These are phyloP conservation scores for Hanseniaspora lindneri DNA, from an alignment of 805 yeast genomes.

Conservation along the genomic window DNA sequence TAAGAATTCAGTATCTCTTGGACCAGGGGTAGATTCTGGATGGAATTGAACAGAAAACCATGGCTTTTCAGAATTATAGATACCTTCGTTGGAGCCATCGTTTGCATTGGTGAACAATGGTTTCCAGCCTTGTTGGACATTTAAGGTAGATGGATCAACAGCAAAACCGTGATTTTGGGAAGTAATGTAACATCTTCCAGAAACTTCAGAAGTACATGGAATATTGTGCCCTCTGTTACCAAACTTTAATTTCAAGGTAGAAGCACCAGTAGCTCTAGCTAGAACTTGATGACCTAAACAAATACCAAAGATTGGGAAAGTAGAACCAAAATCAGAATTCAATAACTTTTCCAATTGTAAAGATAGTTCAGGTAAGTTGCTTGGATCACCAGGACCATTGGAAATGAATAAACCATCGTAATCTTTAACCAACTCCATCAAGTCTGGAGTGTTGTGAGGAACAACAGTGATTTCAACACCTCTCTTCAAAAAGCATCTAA, in stretches of 20 bases:
- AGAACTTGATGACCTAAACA: conserved; percentile 96
- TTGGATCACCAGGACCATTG: conserved; percentile 99
- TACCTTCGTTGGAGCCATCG: conserved; percentile 97
- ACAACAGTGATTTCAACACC: conserved; percentile 94
- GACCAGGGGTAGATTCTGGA: conserved; percentile 99
- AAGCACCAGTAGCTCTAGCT: conserved; percentile 92
- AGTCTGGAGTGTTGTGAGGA: conserved; percentile 86
- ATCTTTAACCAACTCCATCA: conserved; percentile 39
- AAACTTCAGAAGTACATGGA: conserved; percentile 78
- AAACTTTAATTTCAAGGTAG: conserved; percentile 80
- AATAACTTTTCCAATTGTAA: conserved; percentile 47
- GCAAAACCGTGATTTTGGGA: conserved; percentile 99
- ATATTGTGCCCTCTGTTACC: conserved; percentile 99
- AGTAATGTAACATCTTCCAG: conserved; percentile 95
- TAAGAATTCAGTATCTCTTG: conserved; percentile 94
- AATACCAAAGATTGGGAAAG: conserved; percentile 80
- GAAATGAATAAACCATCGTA: conserved; percentile 94
- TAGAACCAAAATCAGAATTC: conserved; percentile 34
- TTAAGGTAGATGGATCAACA: conserved; percentile 68
- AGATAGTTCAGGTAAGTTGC: conserved; percentile 62
- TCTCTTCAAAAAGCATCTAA: conserved; percentile 88
- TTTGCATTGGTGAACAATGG: conserved; percentile 91
- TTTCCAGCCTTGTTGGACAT: conserved; percentile 57
- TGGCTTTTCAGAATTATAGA: conserved; percentile 77
- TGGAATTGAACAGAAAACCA: conserved; percentile 97